A percentile compares a stretch with the other conserved stretches of the same genome.
Evolutionary conservation across 495 filamentous ascomycete species (phyloP).

Genomic region (Penicillium herquei): DNA sequence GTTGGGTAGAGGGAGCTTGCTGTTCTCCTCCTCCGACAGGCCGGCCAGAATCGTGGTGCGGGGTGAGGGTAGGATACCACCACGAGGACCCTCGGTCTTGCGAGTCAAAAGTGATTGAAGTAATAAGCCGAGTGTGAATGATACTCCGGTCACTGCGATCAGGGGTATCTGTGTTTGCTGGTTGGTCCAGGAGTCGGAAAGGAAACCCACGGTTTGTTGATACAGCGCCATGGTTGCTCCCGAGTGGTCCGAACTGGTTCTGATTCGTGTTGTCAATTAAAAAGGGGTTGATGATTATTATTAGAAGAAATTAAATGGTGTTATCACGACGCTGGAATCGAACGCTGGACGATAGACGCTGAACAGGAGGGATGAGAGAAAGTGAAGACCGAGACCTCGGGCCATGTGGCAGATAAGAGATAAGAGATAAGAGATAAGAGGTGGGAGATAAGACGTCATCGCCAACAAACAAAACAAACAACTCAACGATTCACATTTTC

Average conservation of each 20-base stretch:
- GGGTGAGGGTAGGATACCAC: conserved; percentile 45
- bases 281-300: neutral
- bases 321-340: neutral
- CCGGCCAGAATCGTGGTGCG: conserved; percentile 41
- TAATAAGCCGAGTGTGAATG: conserved; percentile 41
- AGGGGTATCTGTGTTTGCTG: conserved; percentile 39
- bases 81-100: conserved; percentile 7
- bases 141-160: conserved; percentile 42
- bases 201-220: conserved; percentile 37
- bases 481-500: too few species aligned
- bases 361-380: neutral
- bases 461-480: too few species aligned
- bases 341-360: neutral
- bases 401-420: neutral
- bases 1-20: conserved; percentile 65
- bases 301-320: neutral
- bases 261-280: neutral
- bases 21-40: conserved; percentile 46
- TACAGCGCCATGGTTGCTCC: conserved; percentile 35
- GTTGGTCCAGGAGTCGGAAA: conserved; percentile 39
- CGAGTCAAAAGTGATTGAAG: conserved; percentile 34
- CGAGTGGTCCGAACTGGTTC: conserved; percentile 2
- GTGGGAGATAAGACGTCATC: neutral
- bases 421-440: too few species aligned
- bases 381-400: neutral